phyloP scores from a whole-genome alignment of 169 alveolate genomes.

The Cryptosporidium bovis region DNA sequence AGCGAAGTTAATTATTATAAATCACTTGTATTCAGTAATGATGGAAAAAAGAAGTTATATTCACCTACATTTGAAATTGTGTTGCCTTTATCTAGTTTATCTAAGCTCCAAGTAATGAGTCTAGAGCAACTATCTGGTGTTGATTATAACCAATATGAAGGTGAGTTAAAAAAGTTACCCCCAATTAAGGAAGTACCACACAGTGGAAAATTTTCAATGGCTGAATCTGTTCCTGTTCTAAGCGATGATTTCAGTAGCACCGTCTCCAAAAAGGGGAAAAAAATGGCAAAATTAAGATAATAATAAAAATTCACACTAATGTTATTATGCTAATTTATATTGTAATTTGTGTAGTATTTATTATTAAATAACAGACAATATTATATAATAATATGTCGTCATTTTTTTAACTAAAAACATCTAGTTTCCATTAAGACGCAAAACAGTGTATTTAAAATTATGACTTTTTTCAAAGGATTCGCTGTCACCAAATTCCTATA shows the following conservation, averaged over 20 bases:
- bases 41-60: neutral
- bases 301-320: too few relatives aligned
- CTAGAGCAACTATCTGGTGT: conserved; percentile 61
- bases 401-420: too few relatives aligned
- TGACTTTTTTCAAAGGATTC: too few relatives aligned
- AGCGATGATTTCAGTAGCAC: conserved; percentile 11
- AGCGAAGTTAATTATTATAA: conserved; percentile 29
- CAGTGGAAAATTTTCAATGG: neutral
- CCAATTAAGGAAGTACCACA: conserved; percentile 33
- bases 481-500: too few relatives aligned
- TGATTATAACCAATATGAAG: conserved; percentile 1
- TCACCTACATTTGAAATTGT: conserved; percentile 3
- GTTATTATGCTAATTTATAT: neutral
- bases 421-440: too few relatives aligned
- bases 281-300: too few relatives aligned
- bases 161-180: neutral
- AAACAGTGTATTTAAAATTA: too few relatives aligned
- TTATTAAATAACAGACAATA: neutral
- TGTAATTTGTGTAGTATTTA: neutral
- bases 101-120: conserved; percentile 38
- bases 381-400: too few relatives aligned
- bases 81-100: conserved; percentile 38
- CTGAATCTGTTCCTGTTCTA: conserved; percentile 54
- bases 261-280: too few relatives aligned
- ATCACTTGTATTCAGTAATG: neutral